Evolutionary conservation across 192 early-diverging fungal species (phyloP).

Genomic region (Umbelopsis ramanniana): DNA sequence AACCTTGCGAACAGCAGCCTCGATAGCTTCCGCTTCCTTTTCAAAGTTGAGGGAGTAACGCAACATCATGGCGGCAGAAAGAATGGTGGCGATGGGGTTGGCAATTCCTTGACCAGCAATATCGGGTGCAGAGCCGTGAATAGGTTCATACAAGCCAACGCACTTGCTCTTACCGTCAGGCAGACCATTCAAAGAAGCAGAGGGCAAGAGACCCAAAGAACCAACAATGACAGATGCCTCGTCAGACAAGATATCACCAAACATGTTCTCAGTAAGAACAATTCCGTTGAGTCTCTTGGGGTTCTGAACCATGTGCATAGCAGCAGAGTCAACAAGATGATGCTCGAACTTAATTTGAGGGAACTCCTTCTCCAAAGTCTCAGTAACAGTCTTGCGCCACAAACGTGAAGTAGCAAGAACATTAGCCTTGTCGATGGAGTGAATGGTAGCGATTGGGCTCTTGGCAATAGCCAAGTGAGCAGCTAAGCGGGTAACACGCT

Average conservation of each 20-base stretch:
- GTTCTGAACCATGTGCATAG: conserved; percentile 96
- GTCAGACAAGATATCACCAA: conserved; percentile 98
- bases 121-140: conserved; percentile 98
- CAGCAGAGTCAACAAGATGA: conserved; percentile 95
- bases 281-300: conserved; percentile 92
- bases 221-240: conserved; percentile 97
- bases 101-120: conserved; percentile 97
- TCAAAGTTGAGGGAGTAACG: conserved; percentile 93
- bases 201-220: conserved; percentile 90
- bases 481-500: conserved; percentile 95
- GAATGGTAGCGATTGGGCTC: conserved; percentile 84
- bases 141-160: conserved; percentile 97
- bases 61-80: conserved; percentile 92
- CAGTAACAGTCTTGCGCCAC: conserved; percentile 93
- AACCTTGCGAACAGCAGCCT: conserved; percentile 90
- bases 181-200: conserved; percentile 87
- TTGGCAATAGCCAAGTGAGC: conserved; percentile 79
- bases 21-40: conserved; percentile 88
- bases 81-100: conserved; percentile 98
- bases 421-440: conserved; percentile 99
- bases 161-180: conserved; percentile 72
- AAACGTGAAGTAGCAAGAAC: conserved; percentile 97
- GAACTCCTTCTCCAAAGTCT: conserved; percentile 88
- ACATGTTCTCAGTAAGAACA: conserved; percentile 98
- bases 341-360: conserved; percentile 86